These are phyloP conservation scores for Astrephomene gubernaculifera DNA, from an alignment of 139 green algal genomes.

Conservation along the genomic window DNA sequence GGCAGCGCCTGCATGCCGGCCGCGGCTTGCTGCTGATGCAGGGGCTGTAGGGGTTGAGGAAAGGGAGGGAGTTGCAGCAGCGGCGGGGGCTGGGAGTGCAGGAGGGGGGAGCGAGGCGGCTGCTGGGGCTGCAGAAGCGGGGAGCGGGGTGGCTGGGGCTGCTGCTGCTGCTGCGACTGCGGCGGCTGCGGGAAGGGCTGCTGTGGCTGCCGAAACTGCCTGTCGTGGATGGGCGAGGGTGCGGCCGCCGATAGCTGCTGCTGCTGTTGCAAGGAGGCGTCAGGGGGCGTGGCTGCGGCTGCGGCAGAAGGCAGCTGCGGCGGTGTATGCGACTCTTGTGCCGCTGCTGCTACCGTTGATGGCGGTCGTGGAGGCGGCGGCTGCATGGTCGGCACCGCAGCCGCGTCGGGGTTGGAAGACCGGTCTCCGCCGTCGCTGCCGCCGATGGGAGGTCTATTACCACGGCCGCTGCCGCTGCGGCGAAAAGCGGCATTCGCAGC, in stretches of 20 bases:
- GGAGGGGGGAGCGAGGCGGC: background rate
- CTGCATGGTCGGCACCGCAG: background rate
- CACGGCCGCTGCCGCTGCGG: background rate
- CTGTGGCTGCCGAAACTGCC: background rate
- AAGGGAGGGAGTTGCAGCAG: background rate
- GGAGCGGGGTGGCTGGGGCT: background rate
- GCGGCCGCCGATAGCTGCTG: too few relatives aligned
- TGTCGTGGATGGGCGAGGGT: too few relatives aligned
- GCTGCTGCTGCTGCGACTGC: background rate
- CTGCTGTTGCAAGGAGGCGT: background rate
- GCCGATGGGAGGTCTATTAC: background rate
- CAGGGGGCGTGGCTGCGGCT: too few relatives aligned
- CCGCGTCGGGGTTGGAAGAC: background rate
- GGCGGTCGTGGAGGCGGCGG: too few relatives aligned
- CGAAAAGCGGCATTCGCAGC: too few relatives aligned
- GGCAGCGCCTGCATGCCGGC: background rate
- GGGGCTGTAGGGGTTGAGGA: background rate
- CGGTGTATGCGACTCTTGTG: too few relatives aligned
- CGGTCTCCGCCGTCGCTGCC: too few relatives aligned
- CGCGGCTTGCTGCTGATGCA: background rate
- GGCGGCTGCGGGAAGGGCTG: background rate
- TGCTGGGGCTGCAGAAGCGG: background rate
- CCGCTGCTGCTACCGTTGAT: too few relatives aligned
- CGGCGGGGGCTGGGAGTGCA: background rate
- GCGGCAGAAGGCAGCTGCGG: too few relatives aligned